Evolutionary conservation across 2,329 filamentous ascomycete genomes (phyloP).

Genomic region (Phoma sp.): DNA sequence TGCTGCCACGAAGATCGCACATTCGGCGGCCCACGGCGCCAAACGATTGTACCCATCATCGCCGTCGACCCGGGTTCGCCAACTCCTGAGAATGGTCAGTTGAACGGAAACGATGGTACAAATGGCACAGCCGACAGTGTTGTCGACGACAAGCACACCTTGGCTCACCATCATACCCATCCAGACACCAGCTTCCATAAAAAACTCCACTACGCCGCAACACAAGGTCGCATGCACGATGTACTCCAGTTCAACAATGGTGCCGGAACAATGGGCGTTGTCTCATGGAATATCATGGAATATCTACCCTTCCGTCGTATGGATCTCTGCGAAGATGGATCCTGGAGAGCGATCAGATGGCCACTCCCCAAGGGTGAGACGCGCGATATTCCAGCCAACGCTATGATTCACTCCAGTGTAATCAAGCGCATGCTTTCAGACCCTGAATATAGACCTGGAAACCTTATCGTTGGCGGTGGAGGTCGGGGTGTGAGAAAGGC

Average conservation of each 20-base stretch:
- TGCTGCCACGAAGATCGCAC: constrained; percentile 57
- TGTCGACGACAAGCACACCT: constrained; percentile 27
- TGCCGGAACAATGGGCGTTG: constrained; percentile 61
- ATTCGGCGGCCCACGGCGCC: constrained; percentile 1
- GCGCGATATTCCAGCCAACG: constrained; percentile 75
- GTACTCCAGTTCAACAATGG: constrained; percentile 72
- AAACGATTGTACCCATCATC: constrained; percentile 39
- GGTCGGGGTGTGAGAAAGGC: constrained; percentile 72
- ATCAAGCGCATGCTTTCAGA: constrained; percentile 74
- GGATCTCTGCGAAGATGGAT: constrained; percentile 75
- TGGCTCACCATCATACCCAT: constrained; percentile 25
- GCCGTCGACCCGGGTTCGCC: constrained; percentile 42
- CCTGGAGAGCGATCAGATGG: constrained; percentile 83
- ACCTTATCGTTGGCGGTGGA: constrained; percentile 80
- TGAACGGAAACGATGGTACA: background rate
- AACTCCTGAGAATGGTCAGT: background rate
- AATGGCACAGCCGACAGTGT: constrained; percentile 4
- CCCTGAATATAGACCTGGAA: constrained; percentile 74
- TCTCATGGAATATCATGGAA: constrained; percentile 80
- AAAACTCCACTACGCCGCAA: constrained; percentile 65
- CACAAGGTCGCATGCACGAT: constrained; percentile 69
- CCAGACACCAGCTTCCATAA: constrained; percentile 58
- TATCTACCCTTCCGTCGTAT: constrained; percentile 82
- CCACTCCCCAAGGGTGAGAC: constrained; percentile 79
- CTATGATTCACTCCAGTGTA: constrained; percentile 76